Conservation (phyloP, 2,329 filamentous ascomycete species). For the Raffaelea ambrosiae region DNA sequence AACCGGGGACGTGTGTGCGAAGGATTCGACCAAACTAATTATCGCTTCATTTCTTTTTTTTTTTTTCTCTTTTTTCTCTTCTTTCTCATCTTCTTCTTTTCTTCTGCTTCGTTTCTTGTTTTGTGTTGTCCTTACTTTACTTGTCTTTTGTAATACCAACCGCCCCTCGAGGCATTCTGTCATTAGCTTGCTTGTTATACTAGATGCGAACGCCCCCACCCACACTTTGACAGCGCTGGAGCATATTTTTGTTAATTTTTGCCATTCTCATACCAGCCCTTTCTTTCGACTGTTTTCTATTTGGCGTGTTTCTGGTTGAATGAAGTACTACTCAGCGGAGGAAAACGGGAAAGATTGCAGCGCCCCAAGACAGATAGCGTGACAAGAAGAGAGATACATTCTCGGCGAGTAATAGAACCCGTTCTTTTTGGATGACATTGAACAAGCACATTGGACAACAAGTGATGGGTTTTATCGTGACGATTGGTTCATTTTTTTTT, state of each 20-base stretch:
- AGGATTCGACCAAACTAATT: not conserved
- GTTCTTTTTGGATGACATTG: no score
- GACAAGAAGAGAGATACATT: no score
- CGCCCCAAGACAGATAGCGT: no score
- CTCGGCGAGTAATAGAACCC: no score
- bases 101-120: not conserved
- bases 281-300: not conserved
- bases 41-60: not conserved
- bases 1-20: not conserved
- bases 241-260: not conserved
- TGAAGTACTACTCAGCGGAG: no score
- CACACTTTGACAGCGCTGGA: no score
- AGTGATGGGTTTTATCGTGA: no score
- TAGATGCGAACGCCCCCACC: no score
- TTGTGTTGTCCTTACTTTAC: not conserved
- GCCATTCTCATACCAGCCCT: not conserved
- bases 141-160: constrained; percentile 1
- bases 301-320: not conserved
- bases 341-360: no score
- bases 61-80: not conserved
- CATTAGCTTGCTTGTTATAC: not conserved
- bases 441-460: no score
- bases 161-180: no score
- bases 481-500: no score
- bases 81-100: not conserved